Evolutionary conservation across 129 eudicot genomes (phyloP), one percentile per base, ranked within the genome.

Genomic region (Lactuca saligna): DNA sequence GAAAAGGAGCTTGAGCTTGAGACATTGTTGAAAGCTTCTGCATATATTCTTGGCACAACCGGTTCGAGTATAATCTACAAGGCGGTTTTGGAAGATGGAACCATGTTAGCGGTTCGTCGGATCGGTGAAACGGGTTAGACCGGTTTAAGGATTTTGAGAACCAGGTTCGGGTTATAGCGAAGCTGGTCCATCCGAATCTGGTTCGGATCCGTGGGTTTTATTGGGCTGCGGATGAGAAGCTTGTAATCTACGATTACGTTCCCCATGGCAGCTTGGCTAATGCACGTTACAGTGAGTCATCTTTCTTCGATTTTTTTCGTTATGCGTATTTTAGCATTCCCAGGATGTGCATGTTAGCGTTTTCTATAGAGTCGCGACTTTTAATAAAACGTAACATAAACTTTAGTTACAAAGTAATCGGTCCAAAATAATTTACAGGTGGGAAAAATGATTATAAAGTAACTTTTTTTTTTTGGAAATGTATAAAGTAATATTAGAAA

Each of bases 221-320:
- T 54, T 90, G 99, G 99, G 96, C 89, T 33, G 79, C 81, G 56
- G 97, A 94, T 37, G 99, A 94, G 79, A 94, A 94, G 82, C 91
- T 94, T 48, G 76, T 94, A 13, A 90, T 94, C 46, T 94, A 94
- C 70, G 99, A 94, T 60, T 94, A 80, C 75, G 92, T 94, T 78
- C 93, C 99, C 38, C 85, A 87, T 72, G 99, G 97, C 54, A 94
- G 85, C 78, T 90, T 94, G 20, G 90, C 97, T 74, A 87, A 81
- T 74, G 89, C 96, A 37, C 90, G 96, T 78, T 85, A 83, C 78
- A 78, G 99, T 94, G 73, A 90, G 99, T 78, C 50, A 41, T 51
- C 57, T 53, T 7, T 41, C 13, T 68, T 61, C 35, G 42, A 61
- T 62, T 16, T 7, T 5, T 46, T 11, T 58, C 17, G 63, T 44